Evolutionary conservation across 1,284 basidiomycete genomes (phyloP).

Genomic region (Malassezia equina): DNA sequence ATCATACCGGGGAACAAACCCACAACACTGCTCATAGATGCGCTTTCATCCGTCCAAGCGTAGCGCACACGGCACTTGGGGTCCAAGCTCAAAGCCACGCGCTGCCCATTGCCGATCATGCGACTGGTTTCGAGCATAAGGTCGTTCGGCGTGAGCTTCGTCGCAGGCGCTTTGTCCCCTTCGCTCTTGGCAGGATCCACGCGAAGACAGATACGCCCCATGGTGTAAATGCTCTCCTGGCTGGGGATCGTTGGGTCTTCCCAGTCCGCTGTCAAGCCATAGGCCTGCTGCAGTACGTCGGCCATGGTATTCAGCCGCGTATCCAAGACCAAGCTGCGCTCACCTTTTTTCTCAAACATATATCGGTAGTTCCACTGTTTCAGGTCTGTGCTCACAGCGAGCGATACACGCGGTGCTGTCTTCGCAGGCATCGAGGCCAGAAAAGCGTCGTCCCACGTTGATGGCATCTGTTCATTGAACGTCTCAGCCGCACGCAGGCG

Average conservation of each 20-base stretch:
- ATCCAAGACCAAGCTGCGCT: conserved; percentile 33
- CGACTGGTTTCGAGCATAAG: conserved; percentile 32
- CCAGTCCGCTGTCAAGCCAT: conserved; percentile 23
- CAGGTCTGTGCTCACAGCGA: conserved; percentile 39
- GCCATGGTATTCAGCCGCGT: conserved; percentile 34
- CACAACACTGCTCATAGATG: conserved; percentile 18
- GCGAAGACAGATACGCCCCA: conserved; percentile 31
- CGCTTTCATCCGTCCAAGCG: conserved; percentile 19
- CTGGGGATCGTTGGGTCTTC: conserved; percentile 32
- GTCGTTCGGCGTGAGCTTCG: not conserved
- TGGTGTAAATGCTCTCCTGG: conserved; percentile 39
- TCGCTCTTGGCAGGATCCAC: not conserved
- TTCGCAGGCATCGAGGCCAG: not conserved
- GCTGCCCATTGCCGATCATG: conserved; percentile 35
- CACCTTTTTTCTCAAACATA: conserved; percentile 45
- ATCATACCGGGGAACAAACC: conserved; percentile 83
- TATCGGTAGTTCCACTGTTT: conserved; percentile 43
- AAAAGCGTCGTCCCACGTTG: conserved; percentile 5
- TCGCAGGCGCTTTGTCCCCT: not conserved
- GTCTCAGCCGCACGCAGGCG: conserved; percentile 1
- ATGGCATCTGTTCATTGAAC: conserved; percentile 4
- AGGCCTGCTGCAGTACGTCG: conserved; percentile 26
- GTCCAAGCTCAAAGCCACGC: conserved; percentile 27
- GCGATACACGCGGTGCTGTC: conserved; percentile 22
- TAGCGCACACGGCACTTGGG: conserved; percentile 25